These are phyloP conservation scores for Talaromyces atroroseus DNA, from an alignment of 2,329 filamentous ascomycete genomes.

Conservation along the genomic window DNA sequence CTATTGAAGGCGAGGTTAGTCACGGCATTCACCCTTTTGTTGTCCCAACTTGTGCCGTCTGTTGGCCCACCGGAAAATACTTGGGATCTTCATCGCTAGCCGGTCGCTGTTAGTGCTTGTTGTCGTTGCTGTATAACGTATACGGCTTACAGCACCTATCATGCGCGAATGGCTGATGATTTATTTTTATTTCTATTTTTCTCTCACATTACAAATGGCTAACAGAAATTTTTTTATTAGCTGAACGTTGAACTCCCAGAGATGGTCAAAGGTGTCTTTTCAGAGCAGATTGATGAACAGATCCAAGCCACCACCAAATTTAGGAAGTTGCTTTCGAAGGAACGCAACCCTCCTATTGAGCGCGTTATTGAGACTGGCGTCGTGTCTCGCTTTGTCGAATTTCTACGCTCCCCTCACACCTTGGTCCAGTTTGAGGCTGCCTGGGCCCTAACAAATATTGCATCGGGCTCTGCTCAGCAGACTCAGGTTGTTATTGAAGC, in stretches of 20 bases:
- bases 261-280: conserved; percentile 98
- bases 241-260: conserved; percentile 95
- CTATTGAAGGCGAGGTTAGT: conserved; percentile 92
- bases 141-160: background rate
- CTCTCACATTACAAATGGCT: conserved; percentile 8
- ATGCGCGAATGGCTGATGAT: background rate
- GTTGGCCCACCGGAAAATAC: background rate
- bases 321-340: conserved; percentile 94
- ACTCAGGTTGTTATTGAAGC: conserved; percentile 99
- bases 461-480: conserved; percentile 91
- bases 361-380: conserved; percentile 99
- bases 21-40: conserved; percentile 6
- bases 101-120: conserved; percentile 1
- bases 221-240: conserved; percentile 45
- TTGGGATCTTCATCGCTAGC: background rate
- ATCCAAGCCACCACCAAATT: conserved; percentile 98
- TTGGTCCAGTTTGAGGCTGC: conserved; percentile 98
- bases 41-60: conserved; percentile 6
- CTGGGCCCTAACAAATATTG: conserved; percentile 99
- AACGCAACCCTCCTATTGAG: conserved; percentile 98
- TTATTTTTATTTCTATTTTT: background rate
- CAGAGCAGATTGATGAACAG: conserved; percentile 95
- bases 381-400: conserved; percentile 95
- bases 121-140: background rate
- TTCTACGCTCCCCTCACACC: conserved; percentile 94